Base-by-base conservation (phyloP, 306 rosid species). In the Ormosia emarginata region DNA sequence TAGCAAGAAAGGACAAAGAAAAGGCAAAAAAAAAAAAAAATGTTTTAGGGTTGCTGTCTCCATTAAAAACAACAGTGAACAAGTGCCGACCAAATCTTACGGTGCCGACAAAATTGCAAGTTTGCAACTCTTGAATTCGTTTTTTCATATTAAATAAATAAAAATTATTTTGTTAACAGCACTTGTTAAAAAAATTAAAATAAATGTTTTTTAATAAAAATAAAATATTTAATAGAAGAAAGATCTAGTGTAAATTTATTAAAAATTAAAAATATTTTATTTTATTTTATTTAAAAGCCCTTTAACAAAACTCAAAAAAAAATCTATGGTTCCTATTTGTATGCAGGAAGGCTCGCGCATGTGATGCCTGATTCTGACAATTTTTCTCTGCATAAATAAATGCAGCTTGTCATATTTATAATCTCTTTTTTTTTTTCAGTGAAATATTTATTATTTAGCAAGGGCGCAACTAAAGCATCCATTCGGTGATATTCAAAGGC, bases 311-410 rank as follows among this genome's bases (percentile, higher is more conserved):
- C 24, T 24, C 24, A 24, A 24, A 24, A n/a, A n/a, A 50, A 41
- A 68, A 58, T 59, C 2, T 10, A 2, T 83, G 79, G 14, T 78
- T 73, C 77, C 34, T 66, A 58, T 66, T 67, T 67, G 57, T 47
- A 57, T 57, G 86, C 79, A 52, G 79, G 30, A 83, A 70, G 44
- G 58, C 57, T 57, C 34, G 67, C n/a, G 15, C 87, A 79, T 74
- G 84, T 74, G 78, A 79, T 79, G 50, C 66, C 77, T 2, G 47
- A 71, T 17, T 53, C 80, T 83, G 71, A 43, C 83, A 63, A 63
- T 63, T 78, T 69, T 78, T 64, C 46, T 61, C 57, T 5, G 53
- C 33, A 59, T 11, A 70, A 58, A 11, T 58, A 50, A 83, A 83
- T 71, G 79, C 75, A 77, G 30, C 67, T 77, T 49, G 78, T 33